Percentiles rank a stretch among this genome's conserved stretches.
phyloP scores from a whole-genome alignment of 2,329 filamentous ascomycete genomes.

The Phyllosticta citriasiana region DNA sequence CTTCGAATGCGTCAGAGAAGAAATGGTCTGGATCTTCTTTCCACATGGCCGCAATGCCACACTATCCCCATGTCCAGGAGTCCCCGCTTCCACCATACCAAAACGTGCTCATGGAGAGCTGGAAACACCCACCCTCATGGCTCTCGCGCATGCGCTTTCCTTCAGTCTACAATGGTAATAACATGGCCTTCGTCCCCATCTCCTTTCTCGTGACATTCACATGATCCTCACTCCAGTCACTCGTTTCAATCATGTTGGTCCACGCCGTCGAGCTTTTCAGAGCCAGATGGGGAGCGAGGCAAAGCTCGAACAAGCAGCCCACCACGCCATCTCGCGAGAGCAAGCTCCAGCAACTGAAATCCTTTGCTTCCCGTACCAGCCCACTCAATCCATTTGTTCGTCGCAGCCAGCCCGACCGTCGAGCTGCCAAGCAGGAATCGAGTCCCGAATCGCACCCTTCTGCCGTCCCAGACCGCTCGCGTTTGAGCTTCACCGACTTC shows the following conservation, averaged over 20 bases:
- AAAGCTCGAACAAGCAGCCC: neutral
- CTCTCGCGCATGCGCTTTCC: neutral
- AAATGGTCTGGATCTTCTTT: neutral
- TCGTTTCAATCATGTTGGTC: neutral
- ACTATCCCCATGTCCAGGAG: neutral
- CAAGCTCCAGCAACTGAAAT: constrained; percentile 6
- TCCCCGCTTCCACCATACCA: neutral
- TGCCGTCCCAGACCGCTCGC: neutral
- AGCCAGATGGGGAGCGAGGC: constrained; percentile 5
- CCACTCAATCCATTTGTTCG: constrained; percentile 7
- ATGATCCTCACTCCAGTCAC: neutral
- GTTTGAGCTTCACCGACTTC: neutral
- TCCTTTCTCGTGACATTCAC: neutral
- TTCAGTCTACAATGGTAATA: neutral
- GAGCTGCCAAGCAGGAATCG: neutral
- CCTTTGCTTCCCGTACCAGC: constrained; percentile 1
- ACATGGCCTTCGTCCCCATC: neutral
- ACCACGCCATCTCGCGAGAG: constrained; percentile 1
- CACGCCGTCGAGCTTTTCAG: constrained; percentile 1
- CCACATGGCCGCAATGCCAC: neutral
- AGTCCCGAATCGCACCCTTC: neutral
- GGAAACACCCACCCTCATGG: neutral
- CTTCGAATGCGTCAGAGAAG: neutral
- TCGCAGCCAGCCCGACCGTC: neutral
- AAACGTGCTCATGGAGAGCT: neutral